Base-by-base conservation (phyloP, 1,284 basidiomycete species). In the Ceratobasidium sp. region DNA sequence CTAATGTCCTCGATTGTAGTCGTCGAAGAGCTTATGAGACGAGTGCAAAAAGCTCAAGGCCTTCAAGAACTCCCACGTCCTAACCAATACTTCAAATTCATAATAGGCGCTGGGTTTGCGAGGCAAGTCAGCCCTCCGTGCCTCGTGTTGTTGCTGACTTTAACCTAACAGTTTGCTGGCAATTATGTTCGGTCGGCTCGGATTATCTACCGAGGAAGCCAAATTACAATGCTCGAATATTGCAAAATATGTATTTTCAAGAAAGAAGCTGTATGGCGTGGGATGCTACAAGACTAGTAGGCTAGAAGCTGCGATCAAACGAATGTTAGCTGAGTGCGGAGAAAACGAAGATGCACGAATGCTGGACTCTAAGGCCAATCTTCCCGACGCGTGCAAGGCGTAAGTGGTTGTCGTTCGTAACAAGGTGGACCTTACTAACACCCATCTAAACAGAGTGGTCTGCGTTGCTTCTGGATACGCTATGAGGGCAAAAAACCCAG, bases 101-200 rank as follows among this genome's bases (percentile, higher is more conserved):
- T 71, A 42, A 49, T 49, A 26, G 54, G 53, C 35, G 56, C 68
- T 7, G 54, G 54, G 11, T 58, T 39, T 39, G 35, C 47, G 10
- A 53, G 66, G 66, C 39, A 56, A 68, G 51, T 6, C 35, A 10
- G 5, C 37, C 15, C 11, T n/a, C 47, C 51, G 33, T 45, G 47
- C 33, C 31, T 53, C 15, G 3, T 4, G 23, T 8, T 5, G 35
- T 31, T 35, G 23, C 66, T 54, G 28, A 67, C 47, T 15, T 15
- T 31, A 2, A 10, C 6, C 23, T 15, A 49, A 17, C 47, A 83
- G 82, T 1, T 79, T 85, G 11, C 79, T 84, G 47, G 81, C 83
- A 10, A 76, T 84, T 13, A 79, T 85, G 54, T 77, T 85, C 8
- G 84, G 83, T 11, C 80, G 83, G 5, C 79, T 84, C 20, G 78